Percentiles rank a stretch among this genome's conserved stretches.
Evolutionary conservation across 352 stramenopile genomes (phyloP).

Genomic region (Globisporangium parvum): DNA sequence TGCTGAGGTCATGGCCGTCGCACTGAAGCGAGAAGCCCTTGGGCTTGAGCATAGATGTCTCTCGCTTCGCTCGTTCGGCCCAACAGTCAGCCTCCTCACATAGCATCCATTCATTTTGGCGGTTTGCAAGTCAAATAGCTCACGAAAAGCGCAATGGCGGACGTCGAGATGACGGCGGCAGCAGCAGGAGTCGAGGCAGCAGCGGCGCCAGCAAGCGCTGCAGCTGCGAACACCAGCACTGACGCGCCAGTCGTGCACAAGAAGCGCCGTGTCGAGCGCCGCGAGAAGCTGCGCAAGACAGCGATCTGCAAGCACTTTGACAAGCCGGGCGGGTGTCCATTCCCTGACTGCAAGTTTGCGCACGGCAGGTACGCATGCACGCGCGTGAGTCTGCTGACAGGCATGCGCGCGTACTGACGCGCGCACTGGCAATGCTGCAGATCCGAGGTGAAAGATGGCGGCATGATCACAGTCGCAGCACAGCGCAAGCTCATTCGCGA

Average conservation of each 20-base stretch:
- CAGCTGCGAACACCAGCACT: conserved; percentile 1
- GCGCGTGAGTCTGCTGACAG: background rate
- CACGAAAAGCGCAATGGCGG: conserved; percentile 5
- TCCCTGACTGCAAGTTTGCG: conserved; percentile 78
- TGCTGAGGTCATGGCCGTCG: too few species aligned
- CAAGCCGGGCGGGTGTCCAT: conserved; percentile 76
- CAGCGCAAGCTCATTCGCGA: conserved; percentile 80
- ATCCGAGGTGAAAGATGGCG: conserved; percentile 49
- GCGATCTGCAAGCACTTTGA: conserved; percentile 84
- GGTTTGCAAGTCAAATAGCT: too few species aligned
- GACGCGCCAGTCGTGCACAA: conserved; percentile 23
- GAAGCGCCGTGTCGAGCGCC: conserved; percentile 58
- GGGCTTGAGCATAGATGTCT: too few species aligned
- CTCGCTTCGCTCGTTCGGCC: too few species aligned
- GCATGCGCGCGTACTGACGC: background rate
- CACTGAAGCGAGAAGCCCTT: too few species aligned
- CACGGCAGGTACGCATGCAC: conserved; percentile 46
- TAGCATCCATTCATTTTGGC: too few species aligned
- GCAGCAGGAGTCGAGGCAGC: background rate
- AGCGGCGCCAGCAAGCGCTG: background rate
- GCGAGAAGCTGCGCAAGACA: conserved; percentile 68
- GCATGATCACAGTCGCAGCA: conserved; percentile 48
- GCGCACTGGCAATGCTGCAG: conserved; percentile 9
- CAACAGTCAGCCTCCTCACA: too few species aligned
- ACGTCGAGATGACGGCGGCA: conserved; percentile 1